A percentile compares a stretch with the other conserved stretches of the same genome.
Conservation (phyloP, 148 eudicot species). For the Talinum fruticosum region DNA sequence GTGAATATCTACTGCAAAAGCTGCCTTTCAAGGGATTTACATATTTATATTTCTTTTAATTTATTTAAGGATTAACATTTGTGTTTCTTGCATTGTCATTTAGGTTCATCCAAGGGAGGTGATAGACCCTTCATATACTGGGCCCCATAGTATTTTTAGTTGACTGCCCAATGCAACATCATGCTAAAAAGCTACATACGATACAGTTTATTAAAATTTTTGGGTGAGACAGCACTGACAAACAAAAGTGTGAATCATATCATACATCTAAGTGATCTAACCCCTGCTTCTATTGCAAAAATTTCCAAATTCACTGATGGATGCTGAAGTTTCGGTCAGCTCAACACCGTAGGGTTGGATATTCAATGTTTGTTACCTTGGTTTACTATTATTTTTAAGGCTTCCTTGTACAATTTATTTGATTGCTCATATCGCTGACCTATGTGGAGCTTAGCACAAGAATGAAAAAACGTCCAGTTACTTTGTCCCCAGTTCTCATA, state of each 20-base stretch:
- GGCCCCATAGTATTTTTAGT: constrained; percentile 67
- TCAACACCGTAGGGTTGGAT: constrained; percentile 72
- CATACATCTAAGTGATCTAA: constrained; percentile 58
- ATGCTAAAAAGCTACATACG: constrained; percentile 45
- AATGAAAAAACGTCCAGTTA: constrained; percentile 61
- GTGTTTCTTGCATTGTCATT: constrained; percentile 1
- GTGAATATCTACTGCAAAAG: constrained; percentile 4
- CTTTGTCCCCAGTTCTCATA: constrained; percentile 66
- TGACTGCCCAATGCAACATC: constrained; percentile 64
- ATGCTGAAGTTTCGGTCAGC: constrained; percentile 54
- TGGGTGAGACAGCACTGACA: constrained; percentile 29
- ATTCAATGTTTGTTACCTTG: constrained; percentile 49
- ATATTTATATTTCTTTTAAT: no score
- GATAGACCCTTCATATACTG: constrained; percentile 58
- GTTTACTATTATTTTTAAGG: neutral
- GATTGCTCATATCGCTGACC: neutral
- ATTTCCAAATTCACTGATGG: constrained; percentile 49
- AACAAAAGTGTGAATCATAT: constrained; percentile 52
- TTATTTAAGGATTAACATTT: neutral
- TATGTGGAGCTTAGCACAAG: constrained; percentile 55
- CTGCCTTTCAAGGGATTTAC: neutral
- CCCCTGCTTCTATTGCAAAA: constrained; percentile 45
- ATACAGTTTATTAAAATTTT: constrained; percentile 36
- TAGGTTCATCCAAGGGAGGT: constrained; percentile 74
- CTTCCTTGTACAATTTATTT: neutral